Evolutionary conservation across 805 yeast species (phyloP).

Genomic region (Sugiyamaella lignohabitans): DNA sequence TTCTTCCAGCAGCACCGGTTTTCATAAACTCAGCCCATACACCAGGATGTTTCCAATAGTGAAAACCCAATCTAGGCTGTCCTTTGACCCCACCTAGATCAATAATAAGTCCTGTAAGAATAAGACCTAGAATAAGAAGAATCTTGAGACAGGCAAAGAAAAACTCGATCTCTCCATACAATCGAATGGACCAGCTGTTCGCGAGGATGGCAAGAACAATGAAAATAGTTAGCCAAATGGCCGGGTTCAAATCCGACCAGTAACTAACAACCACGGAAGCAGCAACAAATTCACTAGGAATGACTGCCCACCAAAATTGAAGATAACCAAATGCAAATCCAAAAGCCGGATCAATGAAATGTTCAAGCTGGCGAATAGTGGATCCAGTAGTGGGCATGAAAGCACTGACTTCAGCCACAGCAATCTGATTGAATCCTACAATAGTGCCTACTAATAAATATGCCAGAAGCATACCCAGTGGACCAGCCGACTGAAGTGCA

Average conservation of each 20-base stretch:
- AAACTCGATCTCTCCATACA: slow-evolving; percentile 42
- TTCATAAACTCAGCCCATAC: slow-evolving; percentile 47
- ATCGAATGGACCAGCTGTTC: slow-evolving; percentile 42
- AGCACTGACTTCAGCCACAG: slow-evolving; percentile 64
- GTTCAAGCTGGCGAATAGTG: slow-evolving; percentile 56
- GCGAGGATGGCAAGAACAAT: slow-evolving; percentile 38
- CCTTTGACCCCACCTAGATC: slow-evolving; percentile 72
- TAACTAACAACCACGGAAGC: slow-evolving; percentile 49
- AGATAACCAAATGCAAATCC: slow-evolving; percentile 67
- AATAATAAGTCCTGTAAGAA: slow-evolving; percentile 53
- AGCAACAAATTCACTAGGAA: slow-evolving; percentile 62
- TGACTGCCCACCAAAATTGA: slow-evolving; percentile 48
- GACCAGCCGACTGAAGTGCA: slow-evolving; percentile 67
- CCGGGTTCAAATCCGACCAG: slow-evolving; percentile 46
- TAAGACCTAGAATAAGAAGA: slow-evolving; percentile 58
- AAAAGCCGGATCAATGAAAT: slow-evolving; percentile 59
- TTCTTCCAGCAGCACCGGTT: slow-evolving; percentile 34
- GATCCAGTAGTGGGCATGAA: slow-evolving; percentile 61
- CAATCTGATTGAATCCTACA: slow-evolving; percentile 63
- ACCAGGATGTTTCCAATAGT: slow-evolving; percentile 65
- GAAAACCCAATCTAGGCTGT: slow-evolving; percentile 66
- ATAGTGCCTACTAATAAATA: slow-evolving; percentile 65
- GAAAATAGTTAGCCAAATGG: slow-evolving; percentile 48
- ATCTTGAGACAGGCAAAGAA: slow-evolving; percentile 63
- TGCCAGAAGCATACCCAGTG: slow-evolving; percentile 46